phyloP scores from a whole-genome alignment of 1,284 basidiomycete genomes.

The Hemileia vastatrix region DNA sequence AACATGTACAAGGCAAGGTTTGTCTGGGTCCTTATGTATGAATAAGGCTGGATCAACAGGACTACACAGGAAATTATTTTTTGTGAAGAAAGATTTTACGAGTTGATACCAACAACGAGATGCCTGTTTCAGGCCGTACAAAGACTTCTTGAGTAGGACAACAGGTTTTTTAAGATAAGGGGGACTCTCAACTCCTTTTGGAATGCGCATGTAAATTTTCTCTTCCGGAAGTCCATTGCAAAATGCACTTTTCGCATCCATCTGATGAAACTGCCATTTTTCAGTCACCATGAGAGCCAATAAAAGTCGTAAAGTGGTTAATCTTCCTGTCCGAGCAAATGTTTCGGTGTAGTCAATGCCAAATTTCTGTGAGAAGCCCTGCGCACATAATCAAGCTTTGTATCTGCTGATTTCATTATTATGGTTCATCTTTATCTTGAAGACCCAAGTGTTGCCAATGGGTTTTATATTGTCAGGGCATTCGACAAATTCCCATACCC shows the following conservation, averaged over 20 bases:
- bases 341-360: conserved; percentile 23
- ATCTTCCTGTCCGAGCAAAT: conserved; percentile 17
- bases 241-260: conserved; percentile 23
- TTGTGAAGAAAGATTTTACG: background rate
- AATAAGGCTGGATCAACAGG: background rate
- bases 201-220: background rate
- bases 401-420: conserved; percentile 5
- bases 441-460: conserved; percentile 46
- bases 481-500: too few species aligned
- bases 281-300: conserved; percentile 10
- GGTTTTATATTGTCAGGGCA: conserved; percentile 31
- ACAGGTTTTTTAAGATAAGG: too few species aligned
- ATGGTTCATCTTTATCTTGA: conserved; percentile 25
- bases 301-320: conserved; percentile 2
- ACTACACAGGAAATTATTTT: background rate
- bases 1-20: too few species aligned
- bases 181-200: too few species aligned
- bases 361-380: conserved; percentile 20
- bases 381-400: conserved; percentile 23
- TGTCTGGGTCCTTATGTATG: too few species aligned
- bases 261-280: conserved; percentile 14
- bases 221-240: conserved; percentile 15
- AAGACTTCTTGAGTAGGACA: background rate
- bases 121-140: conserved; percentile 2
- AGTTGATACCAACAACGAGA: background rate